Evolutionary conservation across 129 eudicot genomes (phyloP), one percentile per base, ranked within the genome.

Genomic region (Scalesia atractyloides): DNA sequence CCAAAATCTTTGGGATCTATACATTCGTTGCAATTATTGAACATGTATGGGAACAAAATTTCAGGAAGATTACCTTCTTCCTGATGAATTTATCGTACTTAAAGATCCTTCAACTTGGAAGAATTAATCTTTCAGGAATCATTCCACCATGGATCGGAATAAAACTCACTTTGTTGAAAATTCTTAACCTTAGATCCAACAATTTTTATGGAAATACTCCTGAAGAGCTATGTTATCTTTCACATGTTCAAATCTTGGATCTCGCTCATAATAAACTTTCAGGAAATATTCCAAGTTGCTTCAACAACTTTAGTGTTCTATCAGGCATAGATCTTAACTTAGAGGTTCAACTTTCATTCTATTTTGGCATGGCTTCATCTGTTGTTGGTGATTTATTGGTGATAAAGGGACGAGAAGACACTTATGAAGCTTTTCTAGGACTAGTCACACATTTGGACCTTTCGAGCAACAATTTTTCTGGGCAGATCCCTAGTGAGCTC

Each of bases 381-480:
- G 4, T 3, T 49, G 18, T 15, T 49, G 26, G 5, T 72, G 69
- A 7, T 30, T n/a, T 2, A 16, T 18, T 74, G 41, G 39, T 47
- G 36, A 30, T 16, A 1, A 65, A 65, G 71, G 79, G 73, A 8
- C 53, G 37, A 20, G 79, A 65, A 54, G 52, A 14, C 34, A 17
- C 4, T 18, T 75, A 75, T 65, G 6, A 5, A 18, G 24, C 22
- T n/a, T 30, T 30, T 33, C 62, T 63, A 14, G 13, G 49, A 14
- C 17, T 37, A 1, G 26, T 75, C n/a, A 66, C 5, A 53, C 1
- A 51, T 39, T 9, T 75, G 3, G 79, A 66, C 9, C 67, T 65
- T 65, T 75, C 73, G n/a, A 53, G 47, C 44, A 75, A 75, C 44
- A 51, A 51, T 5, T 33, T 74, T 8, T 3, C 3, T 51, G 79